Conservation (phyloP, 2,329 filamentous ascomycete species). For the Metarhizium brunneum region DNA sequence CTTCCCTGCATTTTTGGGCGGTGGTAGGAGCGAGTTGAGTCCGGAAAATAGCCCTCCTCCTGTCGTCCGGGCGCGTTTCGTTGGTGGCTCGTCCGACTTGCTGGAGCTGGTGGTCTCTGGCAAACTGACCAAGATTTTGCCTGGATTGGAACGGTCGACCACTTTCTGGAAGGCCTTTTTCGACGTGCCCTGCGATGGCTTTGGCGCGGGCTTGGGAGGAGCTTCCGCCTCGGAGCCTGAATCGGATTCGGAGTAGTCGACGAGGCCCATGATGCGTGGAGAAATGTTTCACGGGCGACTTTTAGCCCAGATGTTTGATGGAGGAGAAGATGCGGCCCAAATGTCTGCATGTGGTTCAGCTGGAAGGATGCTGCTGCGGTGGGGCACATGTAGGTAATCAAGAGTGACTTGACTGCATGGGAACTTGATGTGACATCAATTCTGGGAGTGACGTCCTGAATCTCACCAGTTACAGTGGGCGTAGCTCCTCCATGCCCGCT, state of each 20-base stretch:
- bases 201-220: slow-evolving; percentile 20
- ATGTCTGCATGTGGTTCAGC: background rate
- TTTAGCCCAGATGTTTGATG: background rate
- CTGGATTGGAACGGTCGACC: slow-evolving; percentile 69
- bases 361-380: background rate
- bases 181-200: slow-evolving; percentile 13
- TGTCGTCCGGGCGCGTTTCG: slow-evolving; percentile 58
- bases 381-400: background rate
- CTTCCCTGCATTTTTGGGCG: slow-evolving; percentile 57
- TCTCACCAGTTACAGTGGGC: too few species aligned
- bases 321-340: too few species aligned
- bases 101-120: slow-evolving; percentile 37
- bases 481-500: too few species aligned
- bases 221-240: slow-evolving; percentile 51
- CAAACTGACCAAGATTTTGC: slow-evolving; percentile 77
- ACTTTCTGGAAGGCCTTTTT: slow-evolving; percentile 69
- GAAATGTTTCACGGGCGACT: background rate
- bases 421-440: too few species aligned
- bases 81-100: slow-evolving; percentile 36
- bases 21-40: slow-evolving; percentile 79
- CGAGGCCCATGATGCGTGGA: slow-evolving; percentile 56
- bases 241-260: slow-evolving; percentile 75
- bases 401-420: too few species aligned
- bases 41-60: slow-evolving; percentile 59
- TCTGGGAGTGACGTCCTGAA: too few species aligned